These are phyloP conservation scores for Rhodotorula diobovata DNA, from an alignment of 768 basidiomycete genomes.

Conservation along the genomic window DNA sequence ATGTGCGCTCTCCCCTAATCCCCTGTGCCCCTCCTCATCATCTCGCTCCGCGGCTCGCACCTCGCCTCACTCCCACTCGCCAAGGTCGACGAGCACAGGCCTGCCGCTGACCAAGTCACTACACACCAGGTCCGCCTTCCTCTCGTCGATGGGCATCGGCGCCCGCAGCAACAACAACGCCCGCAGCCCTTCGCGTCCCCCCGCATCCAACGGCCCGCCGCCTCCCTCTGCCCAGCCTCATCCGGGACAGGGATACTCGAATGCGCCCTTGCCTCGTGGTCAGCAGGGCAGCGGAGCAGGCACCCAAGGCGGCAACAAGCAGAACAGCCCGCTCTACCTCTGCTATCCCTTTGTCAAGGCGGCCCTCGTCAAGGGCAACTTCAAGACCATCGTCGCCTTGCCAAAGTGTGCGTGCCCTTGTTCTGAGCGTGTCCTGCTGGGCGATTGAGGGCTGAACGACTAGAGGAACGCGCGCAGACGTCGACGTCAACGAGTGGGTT, in stretches of 20 bases:
- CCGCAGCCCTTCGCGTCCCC: constrained; percentile 5
- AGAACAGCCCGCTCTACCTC: constrained; percentile 70
- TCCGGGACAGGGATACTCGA: constrained; percentile 2
- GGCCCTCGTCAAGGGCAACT: constrained; percentile 93
- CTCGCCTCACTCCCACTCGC: neutral
- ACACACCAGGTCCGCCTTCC: constrained; percentile 31
- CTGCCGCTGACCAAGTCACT: neutral
- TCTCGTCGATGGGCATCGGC: constrained; percentile 36
- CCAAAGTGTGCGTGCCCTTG: constrained; percentile 62
- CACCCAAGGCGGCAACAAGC: constrained; percentile 21
- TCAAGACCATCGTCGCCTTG: constrained; percentile 94
- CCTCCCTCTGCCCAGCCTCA: neutral
- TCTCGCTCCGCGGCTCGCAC: neutral
- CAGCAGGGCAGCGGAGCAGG: neutral
- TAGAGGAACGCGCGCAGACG: constrained; percentile 41
- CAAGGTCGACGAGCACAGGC: neutral
- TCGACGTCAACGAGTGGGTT: constrained; percentile 55
- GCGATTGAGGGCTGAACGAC: neutral
- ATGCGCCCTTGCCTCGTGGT: constrained; percentile 22
- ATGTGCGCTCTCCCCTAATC: too few species aligned
- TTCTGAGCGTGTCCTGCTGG: neutral
- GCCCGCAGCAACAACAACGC: neutral
- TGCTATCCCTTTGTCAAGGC: constrained; percentile 93
- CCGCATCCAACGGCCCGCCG: neutral
- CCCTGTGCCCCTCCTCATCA: neutral